Evolutionary conservation across 2,329 filamentous ascomycete species (phyloP).

Genomic region (Mariannaea elegans): DNA sequence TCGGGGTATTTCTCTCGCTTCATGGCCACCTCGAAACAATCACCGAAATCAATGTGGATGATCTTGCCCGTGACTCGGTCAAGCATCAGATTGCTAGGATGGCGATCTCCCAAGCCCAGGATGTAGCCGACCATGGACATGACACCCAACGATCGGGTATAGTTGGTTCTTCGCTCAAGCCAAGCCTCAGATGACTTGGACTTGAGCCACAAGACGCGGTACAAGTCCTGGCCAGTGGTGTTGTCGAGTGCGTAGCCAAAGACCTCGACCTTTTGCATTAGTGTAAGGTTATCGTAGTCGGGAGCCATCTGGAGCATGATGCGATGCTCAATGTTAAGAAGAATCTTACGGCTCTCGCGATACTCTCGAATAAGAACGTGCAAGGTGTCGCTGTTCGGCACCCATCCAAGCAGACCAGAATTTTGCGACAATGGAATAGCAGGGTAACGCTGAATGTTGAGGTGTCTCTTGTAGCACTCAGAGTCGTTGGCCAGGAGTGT

Average conservation of each 20-base stretch:
- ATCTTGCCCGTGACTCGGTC: slow-evolving; percentile 96
- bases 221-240: slow-evolving; percentile 97
- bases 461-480: slow-evolving; percentile 95
- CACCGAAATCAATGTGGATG: slow-evolving; percentile 98
- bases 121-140: slow-evolving; percentile 99
- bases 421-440: slow-evolving; percentile 98
- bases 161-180: slow-evolving; percentile 98
- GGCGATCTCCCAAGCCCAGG: slow-evolving; percentile 92
- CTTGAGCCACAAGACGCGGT: slow-evolving; percentile 98
- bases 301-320: slow-evolving; percentile 99
- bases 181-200: slow-evolving; percentile 98
- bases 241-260: slow-evolving; percentile 99
- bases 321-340: slow-evolving; percentile 98
- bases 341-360: slow-evolving; percentile 93
- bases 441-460: slow-evolving; percentile 95
- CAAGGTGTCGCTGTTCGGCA: slow-evolving; percentile 95
- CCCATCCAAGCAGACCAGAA: slow-evolving; percentile 94
- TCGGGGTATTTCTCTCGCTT: slow-evolving; percentile 99
- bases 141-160: slow-evolving; percentile 94
- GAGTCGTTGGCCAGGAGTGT: slow-evolving; percentile 92
- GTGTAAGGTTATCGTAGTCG: slow-evolving; percentile 96
- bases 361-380: slow-evolving; percentile 98
- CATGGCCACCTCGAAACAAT: slow-evolving; percentile 99
- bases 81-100: slow-evolving; percentile 97
- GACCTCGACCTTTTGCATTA: slow-evolving; percentile 99